Percentiles rank a stretch among this genome's conserved stretches.
These are phyloP conservation scores for Huntiella decipiens DNA, from an alignment of 2,329 filamentous ascomycete species.

Conservation along the genomic window DNA sequence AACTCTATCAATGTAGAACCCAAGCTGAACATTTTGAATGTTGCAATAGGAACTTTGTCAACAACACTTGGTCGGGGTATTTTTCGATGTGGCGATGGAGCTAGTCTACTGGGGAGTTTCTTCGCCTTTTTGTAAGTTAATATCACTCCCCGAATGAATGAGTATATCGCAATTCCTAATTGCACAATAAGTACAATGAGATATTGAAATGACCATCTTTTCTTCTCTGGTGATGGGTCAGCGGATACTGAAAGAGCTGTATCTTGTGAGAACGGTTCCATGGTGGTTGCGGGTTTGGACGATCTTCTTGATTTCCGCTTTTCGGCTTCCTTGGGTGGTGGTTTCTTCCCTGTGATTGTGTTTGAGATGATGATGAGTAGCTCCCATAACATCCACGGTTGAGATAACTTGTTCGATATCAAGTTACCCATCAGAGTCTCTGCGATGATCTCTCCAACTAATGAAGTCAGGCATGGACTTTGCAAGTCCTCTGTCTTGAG, in stretches of 20 bases:
- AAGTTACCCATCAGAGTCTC: constrained; percentile 77
- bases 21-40: constrained; percentile 62
- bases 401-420: constrained; percentile 59
- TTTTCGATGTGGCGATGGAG: constrained; percentile 7
- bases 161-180: constrained; percentile 34
- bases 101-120: constrained; percentile 12
- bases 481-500: constrained; percentile 84
- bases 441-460: constrained; percentile 74
- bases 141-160: constrained; percentile 46
- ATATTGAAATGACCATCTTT: constrained; percentile 23
- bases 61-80: constrained; percentile 8
- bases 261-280: neutral
- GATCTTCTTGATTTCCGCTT: constrained; percentile 6
- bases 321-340: constrained; percentile 9
- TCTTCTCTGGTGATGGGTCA: neutral
- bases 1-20: constrained; percentile 54
- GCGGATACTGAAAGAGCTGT: neutral
- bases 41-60: constrained; percentile 44
- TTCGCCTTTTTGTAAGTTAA: constrained; percentile 14
- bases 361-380: constrained; percentile 52
- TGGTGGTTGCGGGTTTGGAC: neutral
- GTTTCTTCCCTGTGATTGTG: constrained; percentile 16
- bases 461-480: constrained; percentile 63
- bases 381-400: constrained; percentile 83
- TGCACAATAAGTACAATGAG: constrained; percentile 40